Evolutionary conservation across 768 basidiomycete genomes (phyloP).

Genomic region (Trametes gibbosa): DNA sequence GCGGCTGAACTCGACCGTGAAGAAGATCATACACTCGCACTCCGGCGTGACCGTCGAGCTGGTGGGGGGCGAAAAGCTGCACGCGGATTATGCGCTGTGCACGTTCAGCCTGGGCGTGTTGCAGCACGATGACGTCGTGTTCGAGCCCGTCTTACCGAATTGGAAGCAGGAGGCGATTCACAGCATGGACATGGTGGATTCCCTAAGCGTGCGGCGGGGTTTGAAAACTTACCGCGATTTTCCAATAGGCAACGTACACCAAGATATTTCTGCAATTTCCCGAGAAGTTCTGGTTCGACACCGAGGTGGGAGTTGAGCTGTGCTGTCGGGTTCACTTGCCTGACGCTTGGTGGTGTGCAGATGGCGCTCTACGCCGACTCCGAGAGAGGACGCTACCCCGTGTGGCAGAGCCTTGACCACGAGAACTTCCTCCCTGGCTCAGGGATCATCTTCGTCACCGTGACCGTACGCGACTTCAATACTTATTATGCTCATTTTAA

Average conservation of each 20-base stretch:
- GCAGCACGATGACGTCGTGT: constrained; percentile 58
- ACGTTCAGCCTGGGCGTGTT: constrained; percentile 71
- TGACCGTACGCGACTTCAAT: constrained; percentile 34
- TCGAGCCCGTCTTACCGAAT: constrained; percentile 51
- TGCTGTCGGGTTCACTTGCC: not conserved
- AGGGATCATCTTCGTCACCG: constrained; percentile 53
- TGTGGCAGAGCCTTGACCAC: constrained; percentile 67
- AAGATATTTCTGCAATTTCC: constrained; percentile 68
- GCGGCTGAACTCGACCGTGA: constrained; percentile 49
- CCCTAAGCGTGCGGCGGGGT: not conserved
- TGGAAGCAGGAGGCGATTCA: constrained; percentile 68
- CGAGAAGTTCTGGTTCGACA: constrained; percentile 57
- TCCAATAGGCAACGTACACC: constrained; percentile 51
- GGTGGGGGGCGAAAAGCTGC: constrained; percentile 40
- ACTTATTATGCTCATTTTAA: not conserved
- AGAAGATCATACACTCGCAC: constrained; percentile 43
- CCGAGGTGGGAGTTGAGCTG: constrained; percentile 31
- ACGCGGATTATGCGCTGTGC: constrained; percentile 55
- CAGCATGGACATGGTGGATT: constrained; percentile 54
- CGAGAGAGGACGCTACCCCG: constrained; percentile 59
- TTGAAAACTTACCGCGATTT: not conserved
- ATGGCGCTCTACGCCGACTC: constrained; percentile 57
- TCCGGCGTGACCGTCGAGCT: constrained; percentile 49
- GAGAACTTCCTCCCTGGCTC: constrained; percentile 57
- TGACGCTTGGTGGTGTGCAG: constrained; percentile 25